Evolutionary conservation across 2,329 filamentous ascomycete genomes (phyloP).

Genomic region (Monosporascus sp.): DNA sequence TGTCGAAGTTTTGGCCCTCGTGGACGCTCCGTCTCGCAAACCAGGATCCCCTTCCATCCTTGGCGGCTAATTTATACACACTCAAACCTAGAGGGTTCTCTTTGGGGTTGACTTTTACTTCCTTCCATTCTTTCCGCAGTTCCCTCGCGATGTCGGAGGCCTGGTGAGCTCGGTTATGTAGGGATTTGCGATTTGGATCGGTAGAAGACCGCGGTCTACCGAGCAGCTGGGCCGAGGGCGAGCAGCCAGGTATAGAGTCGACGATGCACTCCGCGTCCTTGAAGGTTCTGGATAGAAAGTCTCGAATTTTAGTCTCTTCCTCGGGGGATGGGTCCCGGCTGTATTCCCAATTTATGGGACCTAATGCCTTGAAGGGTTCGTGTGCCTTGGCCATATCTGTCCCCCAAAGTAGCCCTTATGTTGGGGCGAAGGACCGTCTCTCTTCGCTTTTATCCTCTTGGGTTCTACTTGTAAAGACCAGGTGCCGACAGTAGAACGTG

Average conservation of each 20-base stretch:
- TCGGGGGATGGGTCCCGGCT: constrained; percentile 23
- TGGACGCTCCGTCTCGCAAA: constrained; percentile 83
- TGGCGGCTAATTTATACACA: constrained; percentile 73
- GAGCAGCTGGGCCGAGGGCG: constrained; percentile 36
- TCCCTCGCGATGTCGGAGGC: constrained; percentile 46
- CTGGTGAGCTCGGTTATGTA: constrained; percentile 39
- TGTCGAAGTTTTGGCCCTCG: constrained; percentile 67
- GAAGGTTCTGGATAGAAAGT: constrained; percentile 57
- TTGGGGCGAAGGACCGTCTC: too few relatives aligned
- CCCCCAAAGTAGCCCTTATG: too few relatives aligned
- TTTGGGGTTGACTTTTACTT: constrained; percentile 63
- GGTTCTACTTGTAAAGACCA: too few relatives aligned
- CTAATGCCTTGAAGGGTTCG: constrained; percentile 47
- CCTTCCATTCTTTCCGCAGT: constrained; percentile 83
- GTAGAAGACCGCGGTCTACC: constrained; percentile 51
- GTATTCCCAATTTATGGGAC: constrained; percentile 43
- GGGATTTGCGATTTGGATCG: constrained; percentile 42
- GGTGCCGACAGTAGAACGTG: too few relatives aligned
- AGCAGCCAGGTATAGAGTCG: constrained; percentile 64
- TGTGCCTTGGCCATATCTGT: constrained; percentile 23
- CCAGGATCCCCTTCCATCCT: constrained; percentile 83
- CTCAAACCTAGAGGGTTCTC: constrained; percentile 72
- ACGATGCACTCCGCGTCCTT: constrained; percentile 62
- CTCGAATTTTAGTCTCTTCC: constrained; percentile 33
- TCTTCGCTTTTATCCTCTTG: too few relatives aligned